Evolutionary conservation across 768 basidiomycete genomes (phyloP), one percentile per base, ranked within the genome.

Genomic region (Mycena crocata): DNA sequence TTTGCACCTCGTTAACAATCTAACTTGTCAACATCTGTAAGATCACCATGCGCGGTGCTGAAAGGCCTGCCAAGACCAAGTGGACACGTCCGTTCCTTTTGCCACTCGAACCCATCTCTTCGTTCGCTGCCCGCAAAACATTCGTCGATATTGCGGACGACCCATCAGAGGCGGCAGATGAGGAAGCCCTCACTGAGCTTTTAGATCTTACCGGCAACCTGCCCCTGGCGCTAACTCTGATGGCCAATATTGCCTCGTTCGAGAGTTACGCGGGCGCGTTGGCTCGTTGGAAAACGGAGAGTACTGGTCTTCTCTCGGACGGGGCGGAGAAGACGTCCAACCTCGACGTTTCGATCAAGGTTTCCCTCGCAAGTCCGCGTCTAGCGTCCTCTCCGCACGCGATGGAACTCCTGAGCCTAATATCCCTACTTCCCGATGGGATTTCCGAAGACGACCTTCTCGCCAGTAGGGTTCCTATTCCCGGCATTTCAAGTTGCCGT

Each of bases 31-130:
- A n/a, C 39, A 23, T 52, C 12, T 39, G 17, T 19, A 42, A 57
- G 55, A 15, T 57, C 21, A 57, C 55, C 9, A 57, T 57, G 56
- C 56, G 56, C 23, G 56, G 56, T 17, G 40, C 42, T 15, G 56
- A 57, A 24, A 26, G 56, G 10, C 56, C 56, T 14, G 56, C n/a
- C 30, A 44, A 44, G 23, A 44, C 46, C 2, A 57, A 57, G 35
- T 57, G 56, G 56, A 57, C 40, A 1, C 56, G 56, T 23, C 56
- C 56, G 3, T 57, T 57, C 42, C 44, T 57, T 5, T 10, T 19
- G 17, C 55, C 55, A 1, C 55, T 57, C 55, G 39, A 42, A 10
- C 55, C 55, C 14, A 30, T 57, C n/a, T 44, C 55, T 19, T 26
- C 32, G 2, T 13, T 15, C 26, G 39, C 55, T 31, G 31, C 55